Base-by-base conservation (phyloP, 306 rosid species). In the Glycine tomentella region DNA sequence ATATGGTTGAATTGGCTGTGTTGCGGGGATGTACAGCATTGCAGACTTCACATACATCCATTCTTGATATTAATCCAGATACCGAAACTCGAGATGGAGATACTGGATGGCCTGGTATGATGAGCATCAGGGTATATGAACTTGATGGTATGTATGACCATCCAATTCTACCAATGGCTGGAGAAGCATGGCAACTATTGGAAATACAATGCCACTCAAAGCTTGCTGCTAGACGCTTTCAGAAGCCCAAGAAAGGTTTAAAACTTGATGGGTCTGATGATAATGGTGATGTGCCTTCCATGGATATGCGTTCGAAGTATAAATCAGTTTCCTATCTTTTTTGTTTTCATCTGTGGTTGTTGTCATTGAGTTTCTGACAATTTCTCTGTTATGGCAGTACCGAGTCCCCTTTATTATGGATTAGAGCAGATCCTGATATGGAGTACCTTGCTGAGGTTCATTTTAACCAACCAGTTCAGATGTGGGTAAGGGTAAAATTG, bases 381-480 rank as follows among this genome's bases (percentile, higher is more conserved):
- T 44, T 45, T 71, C 16, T 45, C 70, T 73, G 38, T 76, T 73
- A 71, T 83, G 68, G 81, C 91, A 91, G 98, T 73, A 86, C 93
- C 12, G 98, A 95, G 80, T 90, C 99, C 33, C 98, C 99, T 58
- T 86, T 95, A 79, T 86, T 91, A 81, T 95, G 99, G 99, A 87
- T 95, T 87, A 87, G 98, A 83, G 99, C 97, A 78, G 99, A 95
- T 86, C 99, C 99, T 52, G 99, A 93, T 86, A 93, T 93, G 97
- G 99, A 95, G 80, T 95, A 93, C 83, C 99, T 95, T 73, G 94
- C 99, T 72, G 94, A 93, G 86, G 84, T 90, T 91, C 90, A 90
- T 78, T 93, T 95, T 84, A 90, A 86, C 85, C 98, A 95, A 84
- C 99, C 99, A 58, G 78, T 95, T 78, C 99, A 95, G 96, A 95